Percentiles rank a stretch among this genome's conserved stretches.
Evolutionary conservation across 1,284 basidiomycete species (phyloP).

Genomic region (Marasmius tenuissimus): DNA sequence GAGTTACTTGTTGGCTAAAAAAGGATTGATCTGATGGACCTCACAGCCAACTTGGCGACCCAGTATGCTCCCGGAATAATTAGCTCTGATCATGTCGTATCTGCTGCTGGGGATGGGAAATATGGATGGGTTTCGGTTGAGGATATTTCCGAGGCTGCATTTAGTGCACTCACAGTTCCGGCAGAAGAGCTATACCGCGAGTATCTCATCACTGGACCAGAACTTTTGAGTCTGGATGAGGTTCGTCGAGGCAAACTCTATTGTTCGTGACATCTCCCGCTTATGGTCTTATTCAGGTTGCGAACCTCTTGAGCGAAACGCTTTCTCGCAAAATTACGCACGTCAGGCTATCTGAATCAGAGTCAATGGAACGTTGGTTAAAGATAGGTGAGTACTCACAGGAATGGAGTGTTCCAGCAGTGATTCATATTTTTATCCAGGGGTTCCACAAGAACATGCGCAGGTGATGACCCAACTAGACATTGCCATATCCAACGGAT

Average conservation of each 20-base stretch:
- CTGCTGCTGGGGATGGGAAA: not conserved
- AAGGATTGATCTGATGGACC: too few relatives aligned
- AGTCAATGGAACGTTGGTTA: not conserved
- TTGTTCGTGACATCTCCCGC: not conserved
- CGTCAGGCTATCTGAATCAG: not conserved
- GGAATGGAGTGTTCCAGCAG: too few relatives aligned
- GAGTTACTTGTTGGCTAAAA: not conserved
- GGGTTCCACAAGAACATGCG: too few relatives aligned
- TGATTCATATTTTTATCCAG: too few relatives aligned
- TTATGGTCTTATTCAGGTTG: not conserved
- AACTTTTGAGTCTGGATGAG: not conserved
- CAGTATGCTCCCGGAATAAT: not conserved
- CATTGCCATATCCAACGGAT: not conserved
- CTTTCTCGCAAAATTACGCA: not conserved
- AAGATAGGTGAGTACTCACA: too few relatives aligned
- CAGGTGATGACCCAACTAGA: not conserved
- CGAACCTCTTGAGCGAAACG: not conserved
- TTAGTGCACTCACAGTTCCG: not conserved
- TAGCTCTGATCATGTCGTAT: not conserved
- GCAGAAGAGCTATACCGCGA: not conserved
- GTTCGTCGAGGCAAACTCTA: not conserved
- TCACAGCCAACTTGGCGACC: not conserved
- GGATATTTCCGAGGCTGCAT: not conserved
- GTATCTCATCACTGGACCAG: not conserved
- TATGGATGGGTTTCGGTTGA: not conserved